Evolutionary conservation across 352 stramenopile genomes (phyloP).

Genomic region (Pythium sp.): DNA sequence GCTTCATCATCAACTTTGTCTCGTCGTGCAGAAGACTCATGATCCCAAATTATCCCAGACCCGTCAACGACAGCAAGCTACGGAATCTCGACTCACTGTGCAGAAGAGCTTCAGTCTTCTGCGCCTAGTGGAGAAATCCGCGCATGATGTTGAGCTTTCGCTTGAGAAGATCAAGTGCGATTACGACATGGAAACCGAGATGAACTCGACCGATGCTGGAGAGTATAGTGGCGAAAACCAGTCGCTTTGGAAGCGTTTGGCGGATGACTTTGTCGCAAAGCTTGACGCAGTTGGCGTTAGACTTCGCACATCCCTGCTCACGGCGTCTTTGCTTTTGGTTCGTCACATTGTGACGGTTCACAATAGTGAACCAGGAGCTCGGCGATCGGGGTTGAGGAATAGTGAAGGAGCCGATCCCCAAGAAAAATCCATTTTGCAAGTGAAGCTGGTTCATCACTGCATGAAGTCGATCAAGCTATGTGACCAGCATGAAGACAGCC

Average conservation of each 20-base stretch:
- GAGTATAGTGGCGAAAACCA: background rate
- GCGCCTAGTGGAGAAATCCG: constrained; percentile 25
- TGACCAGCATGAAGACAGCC: constrained; percentile 23
- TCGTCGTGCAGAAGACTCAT: constrained; percentile 57
- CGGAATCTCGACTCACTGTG: constrained; percentile 24
- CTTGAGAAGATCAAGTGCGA: constrained; percentile 11
- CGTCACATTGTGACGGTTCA: constrained; percentile 41
- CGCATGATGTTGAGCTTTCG: constrained; percentile 26
- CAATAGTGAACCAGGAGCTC: background rate
- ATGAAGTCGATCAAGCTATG: constrained; percentile 48
- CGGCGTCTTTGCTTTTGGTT: constrained; percentile 42
- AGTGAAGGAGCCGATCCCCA: constrained; percentile 13
- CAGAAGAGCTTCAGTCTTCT: constrained; percentile 31
- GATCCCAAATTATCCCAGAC: constrained; percentile 62
- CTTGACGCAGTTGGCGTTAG: constrained; percentile 24
- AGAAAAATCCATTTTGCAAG: constrained; percentile 25
- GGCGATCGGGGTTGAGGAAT: background rate
- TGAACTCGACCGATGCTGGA: constrained; percentile 3
- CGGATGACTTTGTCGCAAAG: constrained; percentile 26
- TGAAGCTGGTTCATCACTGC: constrained; percentile 57
- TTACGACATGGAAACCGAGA: constrained; percentile 11
- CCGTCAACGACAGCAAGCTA: constrained; percentile 26
- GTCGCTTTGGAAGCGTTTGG: constrained; percentile 31
- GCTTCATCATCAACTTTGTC: constrained; percentile 64
- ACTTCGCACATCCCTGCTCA: constrained; percentile 48